Conservation (phyloP, 1,139 yeast species). For the Taphrina betulina region DNA sequence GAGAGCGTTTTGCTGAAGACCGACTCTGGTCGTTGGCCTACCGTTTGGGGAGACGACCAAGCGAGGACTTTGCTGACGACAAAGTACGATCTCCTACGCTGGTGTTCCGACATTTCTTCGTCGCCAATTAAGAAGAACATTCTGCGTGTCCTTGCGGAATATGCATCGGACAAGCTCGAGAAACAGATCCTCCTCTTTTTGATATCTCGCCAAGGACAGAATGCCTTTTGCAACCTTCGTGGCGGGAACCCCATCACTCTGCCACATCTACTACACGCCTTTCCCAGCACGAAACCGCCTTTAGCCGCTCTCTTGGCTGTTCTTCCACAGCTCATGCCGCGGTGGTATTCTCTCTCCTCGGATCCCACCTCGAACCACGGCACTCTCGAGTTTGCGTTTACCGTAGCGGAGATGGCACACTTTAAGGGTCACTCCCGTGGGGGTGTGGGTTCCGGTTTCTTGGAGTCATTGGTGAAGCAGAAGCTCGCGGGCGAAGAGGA, state of each 20-base stretch:
- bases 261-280: slow-evolving; percentile 39
- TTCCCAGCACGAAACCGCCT: slow-evolving; percentile 39
- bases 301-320: slow-evolving; percentile 38
- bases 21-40: slow-evolving; percentile 41
- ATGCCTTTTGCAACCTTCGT: slow-evolving; percentile 39
- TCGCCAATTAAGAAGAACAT: slow-evolving; percentile 38
- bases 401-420: slow-evolving; percentile 40
- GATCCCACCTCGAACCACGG: slow-evolving; percentile 39
- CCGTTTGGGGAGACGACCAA: slow-evolving; percentile 40
- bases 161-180: slow-evolving; percentile 37
- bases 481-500: slow-evolving; percentile 34
- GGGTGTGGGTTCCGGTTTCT: slow-evolving; percentile 39
- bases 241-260: slow-evolving; percentile 36
- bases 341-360: slow-evolving; percentile 41
- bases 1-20: slow-evolving; percentile 36
- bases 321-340: slow-evolving; percentile 41
- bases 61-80: slow-evolving; percentile 38
- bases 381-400: slow-evolving; percentile 40
- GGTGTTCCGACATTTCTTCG: slow-evolving; percentile 40
- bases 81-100: slow-evolving; percentile 39
- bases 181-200: slow-evolving; percentile 38
- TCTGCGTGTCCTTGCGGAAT: slow-evolving; percentile 38
- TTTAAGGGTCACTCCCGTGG: slow-evolving; percentile 37
- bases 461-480: slow-evolving; percentile 36
- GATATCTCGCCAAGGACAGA: slow-evolving; percentile 39